Evolutionary conservation across 805 yeast genomes (phyloP), one percentile per base, ranked within the genome.

Genomic region (Grigorovia jiainica): DNA sequence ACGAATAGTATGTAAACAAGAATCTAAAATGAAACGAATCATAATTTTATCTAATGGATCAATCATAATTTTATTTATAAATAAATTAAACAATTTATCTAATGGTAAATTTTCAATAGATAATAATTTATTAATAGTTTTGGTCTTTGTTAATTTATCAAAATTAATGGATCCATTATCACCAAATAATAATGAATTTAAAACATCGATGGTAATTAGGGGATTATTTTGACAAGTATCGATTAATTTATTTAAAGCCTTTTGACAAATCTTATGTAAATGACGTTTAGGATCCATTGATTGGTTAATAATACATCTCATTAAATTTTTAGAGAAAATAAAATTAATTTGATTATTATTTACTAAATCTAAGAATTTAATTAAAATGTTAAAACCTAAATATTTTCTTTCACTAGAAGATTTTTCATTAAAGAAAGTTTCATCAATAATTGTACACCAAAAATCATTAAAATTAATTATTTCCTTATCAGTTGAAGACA

Each of bases 341-440:
- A 32, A 32, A 2, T 49, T 35, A 1, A 59, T 47, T n/a, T 41
- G 39, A 4, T 51, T 35, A 9, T 54, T 42, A 2, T 60, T 48
- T 6, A 58, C 50, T 7, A 46, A 43, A 34, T 60, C 55, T 6
- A 79, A 56, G 42, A 78, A 69, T 40, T 70, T 65, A 34, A 64
- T 68, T 46, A 89, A 77, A 9, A 87, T 72, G 50, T 83, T 83
- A 52, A 89, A 77, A 0, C 96, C 97, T 74, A 86, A 75, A 60
- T 72, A 84, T 58, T 89, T 90, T 43, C 95, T 70, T 59, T 89
- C 97, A 25, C 80, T 75, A 1, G 96, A 87, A 0, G 95, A 71
- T 48, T 79, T 76, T 30, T 76, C 77, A 5, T 84, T 68, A 51
- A 90, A 89, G 45, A 84, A 75, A 4, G 82, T 73, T 52, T 87